Base-by-base conservation (phyloP, 805 yeast species). In the Wickerhamomyces subpelliculosus region DNA sequence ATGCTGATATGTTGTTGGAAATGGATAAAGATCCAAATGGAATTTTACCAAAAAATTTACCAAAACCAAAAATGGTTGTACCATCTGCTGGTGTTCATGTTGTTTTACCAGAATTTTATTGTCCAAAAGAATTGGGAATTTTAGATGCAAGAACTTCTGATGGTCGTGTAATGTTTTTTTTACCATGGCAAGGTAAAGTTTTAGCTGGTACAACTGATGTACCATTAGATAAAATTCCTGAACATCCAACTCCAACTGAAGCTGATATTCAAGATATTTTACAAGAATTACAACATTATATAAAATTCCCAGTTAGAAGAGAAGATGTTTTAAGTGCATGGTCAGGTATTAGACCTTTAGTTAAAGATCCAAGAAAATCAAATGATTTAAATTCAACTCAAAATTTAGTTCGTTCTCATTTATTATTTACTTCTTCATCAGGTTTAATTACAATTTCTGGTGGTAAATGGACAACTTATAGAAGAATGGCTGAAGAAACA, bases 171-270 rank as follows among this genome's bases (percentile, higher is more conserved):
- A 84, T 90, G 84, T 89, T 89, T 67, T 89, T 90, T 70, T 70
- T 89, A 61, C 97, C 97, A 51, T 89, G 97, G 97, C 96, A 88
- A 68, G 96, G 96, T 6, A 84, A 88, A 61, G 95, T 89, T 25
- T 71, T 89, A 48, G 96, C 96, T 41, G 97, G 97, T 59, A 89
- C 97, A 44, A 89, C 97, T 39, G 97, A 89, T 66, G 82, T 86
- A 37, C 95, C 96, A 32, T 64, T 82, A 65, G 75, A 73, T 45
- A 67, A 68, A 46, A 77, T 82, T 38, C 85, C 86, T 32, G 78
- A 70, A 49, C 77, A 73, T 43, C 97, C 97, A 40, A 73, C 78
- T 36, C 95, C 97, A 22, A 69, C 80, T 31, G 96, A 89, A 62
- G 83, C 79, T 45, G 97, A 89, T 55, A 87, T 89, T 48, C 78